phyloP scores from a whole-genome alignment of 1,139 yeast species.

The Meyerozyma sp. region DNA sequence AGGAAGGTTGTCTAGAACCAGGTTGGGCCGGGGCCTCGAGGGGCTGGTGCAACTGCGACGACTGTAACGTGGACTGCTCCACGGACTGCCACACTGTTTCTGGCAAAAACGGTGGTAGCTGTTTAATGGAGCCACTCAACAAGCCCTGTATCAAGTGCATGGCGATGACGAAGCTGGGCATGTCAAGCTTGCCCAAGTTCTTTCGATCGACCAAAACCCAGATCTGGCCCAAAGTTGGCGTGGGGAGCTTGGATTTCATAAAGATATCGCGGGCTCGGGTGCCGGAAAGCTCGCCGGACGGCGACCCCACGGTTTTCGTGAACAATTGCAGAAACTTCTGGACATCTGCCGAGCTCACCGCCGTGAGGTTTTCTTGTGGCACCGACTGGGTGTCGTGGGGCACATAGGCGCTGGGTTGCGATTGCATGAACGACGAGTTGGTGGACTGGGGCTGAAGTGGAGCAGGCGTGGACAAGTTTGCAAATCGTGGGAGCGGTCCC shows the following conservation, averaged over 20 bases:
- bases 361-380: slow-evolving; percentile 40
- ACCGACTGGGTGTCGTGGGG: slow-evolving; percentile 33
- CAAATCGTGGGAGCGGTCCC: slow-evolving; percentile 57
- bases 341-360: slow-evolving; percentile 60
- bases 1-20: slow-evolving; percentile 31
- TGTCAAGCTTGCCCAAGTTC: slow-evolving; percentile 64
- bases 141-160: slow-evolving; percentile 91
- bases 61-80: slow-evolving; percentile 3
- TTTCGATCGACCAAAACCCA: slow-evolving; percentile 85
- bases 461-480: slow-evolving; percentile 19
- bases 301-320: slow-evolving; percentile 63
- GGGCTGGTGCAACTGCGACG: slow-evolving; percentile 1
- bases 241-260: slow-evolving; percentile 79
- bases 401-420: slow-evolving; percentile 36
- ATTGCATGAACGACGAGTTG: slow-evolving; percentile 41
- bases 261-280: slow-evolving; percentile 77
- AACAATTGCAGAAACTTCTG: slow-evolving; percentile 71
- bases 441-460: slow-evolving; percentile 32
- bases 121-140: slow-evolving; percentile 59
- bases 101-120: slow-evolving; percentile 69
- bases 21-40: not conserved
- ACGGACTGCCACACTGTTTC: slow-evolving; percentile 60
- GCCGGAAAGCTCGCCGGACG: slow-evolving; percentile 53
- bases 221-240: slow-evolving; percentile 71
- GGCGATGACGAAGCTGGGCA: slow-evolving; percentile 79